Percentiles rank a stretch among this genome's conserved stretches.
Conservation (phyloP, 495 filamentous ascomycete species). For the Chaetomium fimeti region DNA sequence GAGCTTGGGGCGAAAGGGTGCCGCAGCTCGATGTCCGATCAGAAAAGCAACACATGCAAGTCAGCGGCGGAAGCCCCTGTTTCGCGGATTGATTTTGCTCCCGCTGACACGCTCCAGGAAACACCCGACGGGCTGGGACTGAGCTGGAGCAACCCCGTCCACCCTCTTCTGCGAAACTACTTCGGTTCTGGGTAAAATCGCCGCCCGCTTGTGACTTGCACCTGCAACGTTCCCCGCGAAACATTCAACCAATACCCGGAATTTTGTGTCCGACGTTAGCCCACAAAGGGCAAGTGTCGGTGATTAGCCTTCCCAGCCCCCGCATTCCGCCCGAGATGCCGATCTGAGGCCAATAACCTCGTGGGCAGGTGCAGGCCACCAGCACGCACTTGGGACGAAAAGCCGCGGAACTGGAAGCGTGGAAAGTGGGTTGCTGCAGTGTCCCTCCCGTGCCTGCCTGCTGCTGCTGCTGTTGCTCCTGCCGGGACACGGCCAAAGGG, state of each 20-base stretch:
- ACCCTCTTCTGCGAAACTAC: not conserved
- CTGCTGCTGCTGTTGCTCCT: conserved; percentile 3
- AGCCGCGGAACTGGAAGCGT: conserved; percentile 20
- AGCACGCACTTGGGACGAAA: conserved; percentile 20
- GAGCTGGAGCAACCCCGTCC: not conserved
- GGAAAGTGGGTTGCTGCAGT: conserved; percentile 10
- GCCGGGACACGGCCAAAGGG: not conserved
- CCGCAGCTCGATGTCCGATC: not conserved
- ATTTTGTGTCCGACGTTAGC: conserved; percentile 32
- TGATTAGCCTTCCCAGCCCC: conserved; percentile 36
- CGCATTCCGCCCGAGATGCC: conserved; percentile 40
- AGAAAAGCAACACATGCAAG: conserved; percentile 6
- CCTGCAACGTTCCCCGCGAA: conserved; percentile 15
- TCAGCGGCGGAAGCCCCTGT: conserved; percentile 3
- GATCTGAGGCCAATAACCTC: conserved; percentile 24
- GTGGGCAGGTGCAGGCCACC: conserved; percentile 15
- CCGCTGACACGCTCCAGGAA: conserved; percentile 7
- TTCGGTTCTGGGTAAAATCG: conserved; percentile 4
- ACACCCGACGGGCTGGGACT: not conserved
- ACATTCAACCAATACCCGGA: conserved; percentile 26
- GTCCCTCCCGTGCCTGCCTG: not conserved
- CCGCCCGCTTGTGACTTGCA: not conserved
- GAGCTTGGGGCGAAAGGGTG: not conserved
- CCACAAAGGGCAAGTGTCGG: conserved; percentile 36
- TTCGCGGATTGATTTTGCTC: conserved; percentile 6